Evolutionary conservation across 495 filamentous ascomycete genomes (phyloP), one percentile per base, ranked within the genome.

Genomic region (Hapsidospora chrysogenum): DNA sequence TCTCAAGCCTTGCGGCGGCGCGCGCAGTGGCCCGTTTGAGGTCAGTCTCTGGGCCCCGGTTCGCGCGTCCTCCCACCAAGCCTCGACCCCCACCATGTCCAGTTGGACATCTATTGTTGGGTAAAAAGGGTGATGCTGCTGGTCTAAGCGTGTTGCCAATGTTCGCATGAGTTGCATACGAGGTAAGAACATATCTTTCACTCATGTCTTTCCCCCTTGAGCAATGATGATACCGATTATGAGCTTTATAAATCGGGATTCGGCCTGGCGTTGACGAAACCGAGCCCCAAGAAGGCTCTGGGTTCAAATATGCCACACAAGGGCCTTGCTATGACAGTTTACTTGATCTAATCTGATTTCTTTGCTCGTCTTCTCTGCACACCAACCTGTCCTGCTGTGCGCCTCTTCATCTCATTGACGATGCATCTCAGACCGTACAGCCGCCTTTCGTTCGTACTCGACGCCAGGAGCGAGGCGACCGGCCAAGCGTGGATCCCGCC

Each of bases 401-500:
- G 45, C 35, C 48, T 33, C 49, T 51, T 57, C 40, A 75, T 61
- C 34, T 63, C 60, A 17, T 57, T 52, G 2, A 67, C 69, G 30
- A 83, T 58, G 43, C 54, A 46, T 35, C 49, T 57, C 41, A 85
- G 44, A 9, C 76, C 78, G 29, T 61, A 61, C 40, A 65, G 53
- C 40, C 80, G 55, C 50, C 68, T 59, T n/a, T 60, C 55, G 29
- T 52, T 47, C 16, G 60, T 65, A 29, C 60, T 58, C 33, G 70
- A 70, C 13, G 85, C 52, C 47, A 82, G 85, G 29, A 84, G 46
- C 21, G 63, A 65, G 11, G 73, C 79, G 17, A 86, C 73, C 10
- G 80, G 80, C 81, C 80, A 85, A 9, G 76, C 78, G 56, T 86
- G 80, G 37, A 85, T 72, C 15, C 66, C 74, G 3, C 68, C 76